Percentiles rank a stretch among this genome's conserved stretches.
Conservation (phyloP, 345 rosid genomes). For the Microthlaspi erraticum region DNA sequence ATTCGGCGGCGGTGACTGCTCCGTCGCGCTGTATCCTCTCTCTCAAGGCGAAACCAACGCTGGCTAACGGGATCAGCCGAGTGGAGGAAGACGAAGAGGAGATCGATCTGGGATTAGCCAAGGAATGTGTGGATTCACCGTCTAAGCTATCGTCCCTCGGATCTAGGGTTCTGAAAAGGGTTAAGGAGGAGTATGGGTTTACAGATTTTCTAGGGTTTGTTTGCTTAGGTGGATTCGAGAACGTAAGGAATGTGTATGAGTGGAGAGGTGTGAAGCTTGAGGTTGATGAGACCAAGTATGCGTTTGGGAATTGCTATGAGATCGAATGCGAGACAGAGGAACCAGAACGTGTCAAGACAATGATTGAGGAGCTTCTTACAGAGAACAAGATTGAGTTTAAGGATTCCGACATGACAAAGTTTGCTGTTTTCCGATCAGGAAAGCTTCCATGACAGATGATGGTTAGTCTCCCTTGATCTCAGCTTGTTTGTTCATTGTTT, state of each 20-base stretch:
- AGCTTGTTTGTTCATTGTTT: neutral
- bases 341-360: constrained; percentile 67
- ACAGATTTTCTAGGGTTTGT: constrained; percentile 53
- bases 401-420: constrained; percentile 74
- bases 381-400: constrained; percentile 59
- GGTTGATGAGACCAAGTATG: constrained; percentile 82
- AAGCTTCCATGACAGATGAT: constrained; percentile 56
- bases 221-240: constrained; percentile 88
- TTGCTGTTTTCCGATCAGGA: constrained; percentile 75
- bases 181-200: constrained; percentile 70
- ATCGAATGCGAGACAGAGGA: constrained; percentile 80
- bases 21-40: constrained; percentile 58
- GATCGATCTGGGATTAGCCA: constrained; percentile 48
- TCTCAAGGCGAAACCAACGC: constrained; percentile 67
- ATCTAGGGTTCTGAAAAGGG: constrained; percentile 70
- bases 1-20: neutral
- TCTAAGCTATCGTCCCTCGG: constrained; percentile 47
- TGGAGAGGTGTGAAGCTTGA: constrained; percentile 79
- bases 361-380: constrained; percentile 66
- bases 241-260: constrained; percentile 64
- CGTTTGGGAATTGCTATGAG: constrained; percentile 74
- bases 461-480: constrained; percentile 31
- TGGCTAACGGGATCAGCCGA: constrained; percentile 75
- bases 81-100: constrained; percentile 94
- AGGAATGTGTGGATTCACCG: constrained; percentile 59